Base-by-base conservation (phyloP, 2,329 filamentous ascomycete genomes). In the Chaetomiaceae sp. region DNA sequence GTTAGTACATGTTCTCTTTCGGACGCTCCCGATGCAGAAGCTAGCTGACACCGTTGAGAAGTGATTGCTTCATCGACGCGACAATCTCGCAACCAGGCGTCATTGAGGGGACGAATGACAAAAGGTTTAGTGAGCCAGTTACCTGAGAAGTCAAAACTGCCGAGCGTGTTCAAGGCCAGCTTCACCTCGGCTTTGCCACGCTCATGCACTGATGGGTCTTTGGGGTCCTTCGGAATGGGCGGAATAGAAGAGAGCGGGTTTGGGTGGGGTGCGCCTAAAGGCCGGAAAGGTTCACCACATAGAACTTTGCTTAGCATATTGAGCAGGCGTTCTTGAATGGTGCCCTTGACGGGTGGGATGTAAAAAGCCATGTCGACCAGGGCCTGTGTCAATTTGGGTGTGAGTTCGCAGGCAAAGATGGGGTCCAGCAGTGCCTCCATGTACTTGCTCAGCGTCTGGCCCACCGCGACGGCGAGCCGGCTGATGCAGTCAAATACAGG, bases 291-390 rank as follows among this genome's bases (percentile, higher is more conserved):
- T 61, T 94, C 87, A 3, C 92, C 90, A 58, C 91, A 95, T 2
- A 99, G 80, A 3, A 97, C 92, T 58, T 92, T 84, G 69, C 94
- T 97, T 34, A 99, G 80, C 80, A 99, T 91, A 65, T 99, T 90
- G 11, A 99, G 79, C 21, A 99, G 75, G 62, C 94, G 86, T 65
- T 96, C 92, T 66, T 99, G 94, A 36, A 99, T 97, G 6, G 84
- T 91, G 2, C 87, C 81, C 66, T 95, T 94, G 53, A 96, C 90
- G 0, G 95, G 90, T 0, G 92, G 94, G 42, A 99, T 96, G 67
- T 99, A 97, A 66, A 97, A 95, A 25, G 94, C 94, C 89, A 99
- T 96, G 65, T 99, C 95, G 20, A 97, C 91, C 49, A 99, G 76
- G 2, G 95, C 95, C 67, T 97, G 91, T 0, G 92, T 96, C 21